Base-by-base conservation (phyloP, 2,329 filamentous ascomycete species). In the Colletotrichum sp. region DNA sequence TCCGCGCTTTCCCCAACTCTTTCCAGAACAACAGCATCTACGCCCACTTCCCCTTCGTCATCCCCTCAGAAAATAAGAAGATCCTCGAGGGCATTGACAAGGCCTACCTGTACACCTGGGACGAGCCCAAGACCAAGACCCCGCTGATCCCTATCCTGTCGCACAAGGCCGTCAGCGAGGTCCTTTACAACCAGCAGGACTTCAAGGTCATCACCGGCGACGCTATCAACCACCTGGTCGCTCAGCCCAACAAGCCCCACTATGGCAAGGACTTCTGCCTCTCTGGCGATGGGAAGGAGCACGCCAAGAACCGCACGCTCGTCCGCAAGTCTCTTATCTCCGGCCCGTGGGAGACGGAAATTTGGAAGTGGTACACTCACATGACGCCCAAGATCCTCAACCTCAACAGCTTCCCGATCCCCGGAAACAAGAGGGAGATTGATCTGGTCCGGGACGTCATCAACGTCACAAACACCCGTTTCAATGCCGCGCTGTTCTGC, bases 1-100 rank as follows among this genome's bases (percentile, higher is more conserved):
- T 91, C 32, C 89, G 90, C 43, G 91, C 92, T 10, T 93, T 94
- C 83, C 92, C 92, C 4, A 87, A 90, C 77, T 88, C 91, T 79
- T 93, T 93, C 85, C 88, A 88, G 79, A 82, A 85, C 32, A 91
- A 94, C 82, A 93, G 91, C 58, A 88, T 94, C 74, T 93, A 93
- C 79, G 92, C 90, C 8, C 91, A 93, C 79, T 92, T 89, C 82
- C 91, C 88, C 2, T 79, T 85, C 34, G 80, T 82, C 24, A 77
- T 80, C 2, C 82, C 82, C 2, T 30, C 77, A 0, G 91, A 93
- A 77, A 94, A 93, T 83, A 83, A 88, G 66, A 86, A 84, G n/a
- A 92, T 93, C 72, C 88, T 92, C 79, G 88, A 88, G 77, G 83
- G 87, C 38, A 86, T 94, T 3, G 87, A 88, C 32, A 88, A 89